Evolutionary conservation across 257 asterid genomes (phyloP), one percentile per base, ranked within the genome.

Genomic region (Agastache rugosa): DNA sequence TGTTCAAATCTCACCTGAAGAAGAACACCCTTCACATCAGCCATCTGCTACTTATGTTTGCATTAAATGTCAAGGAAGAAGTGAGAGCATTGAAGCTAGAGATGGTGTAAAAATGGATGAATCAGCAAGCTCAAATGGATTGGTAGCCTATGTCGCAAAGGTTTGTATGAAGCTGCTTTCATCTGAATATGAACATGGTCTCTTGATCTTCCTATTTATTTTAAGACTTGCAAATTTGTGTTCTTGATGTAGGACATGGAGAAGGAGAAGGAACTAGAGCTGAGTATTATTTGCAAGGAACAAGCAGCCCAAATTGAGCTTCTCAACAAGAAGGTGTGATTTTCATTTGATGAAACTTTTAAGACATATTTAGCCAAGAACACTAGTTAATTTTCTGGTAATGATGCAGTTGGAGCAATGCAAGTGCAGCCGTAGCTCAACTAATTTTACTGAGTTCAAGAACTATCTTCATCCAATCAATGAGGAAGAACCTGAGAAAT

Each of bases 251-350:
- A 92, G 97, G 92, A 85, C 72, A 8, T 72, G 55, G 86, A 78
- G 58, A 85, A 82, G 63, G 89, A 73, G 74, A 94, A 87, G 75
- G 81, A 84, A 8, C 3, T 39, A 85, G 91, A 89, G 66, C 96
- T 95, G 71, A 87, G 86, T 77, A 77, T 39, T 39, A 69, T 87
- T 31, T 95, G 99, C 69, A 76, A 80, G 81, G 93, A 92, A 35
- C 99, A 95, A 84, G 94, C 88, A 68, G 85, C 90, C 45, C 85
- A 84, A 83, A 91, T 95, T 53, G 91, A 92, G 81, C 82, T 76
- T 77, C 85, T 95, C 67, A 90, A 81, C 80, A 85, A 87, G 78
- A 85, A 50, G 97, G 98, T 94, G 74, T 27, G 39, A 29, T 69
- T 55, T 68, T 25, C 45, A 72, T 48, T 55, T 67, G 51, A 66